phyloP scores from a whole-genome alignment of 345 rosid genomes.

The Durio zibethinus region DNA sequence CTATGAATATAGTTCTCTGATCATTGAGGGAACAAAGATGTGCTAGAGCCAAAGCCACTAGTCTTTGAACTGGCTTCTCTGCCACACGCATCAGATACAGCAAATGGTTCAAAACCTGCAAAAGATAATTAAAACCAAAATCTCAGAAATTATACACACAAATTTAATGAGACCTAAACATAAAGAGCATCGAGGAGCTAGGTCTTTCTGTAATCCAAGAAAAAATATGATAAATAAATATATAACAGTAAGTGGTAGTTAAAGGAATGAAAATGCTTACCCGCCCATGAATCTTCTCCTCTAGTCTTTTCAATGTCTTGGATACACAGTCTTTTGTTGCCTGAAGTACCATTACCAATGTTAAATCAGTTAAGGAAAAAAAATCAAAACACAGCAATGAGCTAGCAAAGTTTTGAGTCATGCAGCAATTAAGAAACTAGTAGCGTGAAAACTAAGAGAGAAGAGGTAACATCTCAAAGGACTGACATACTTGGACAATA shows the following conservation, averaged over 20 bases:
- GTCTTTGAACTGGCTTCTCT: constrained; percentile 80
- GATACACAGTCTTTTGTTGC: constrained; percentile 98
- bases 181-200: neutral
- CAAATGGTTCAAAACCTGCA: constrained; percentile 85
- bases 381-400: constrained; percentile 1
- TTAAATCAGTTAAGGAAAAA: constrained; percentile 18
- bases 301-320: constrained; percentile 91
- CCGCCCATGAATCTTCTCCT: constrained; percentile 94
- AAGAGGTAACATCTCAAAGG: constrained; percentile 9
- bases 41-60: constrained; percentile 90
- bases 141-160: constrained; percentile 6
- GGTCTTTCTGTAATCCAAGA: neutral
- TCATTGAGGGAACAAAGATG: constrained; percentile 92
- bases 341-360: constrained; percentile 36
- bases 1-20: constrained; percentile 78
- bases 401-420: constrained; percentile 10
- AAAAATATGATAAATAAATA: neutral
- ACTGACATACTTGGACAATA: constrained; percentile 71
- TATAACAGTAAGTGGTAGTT: neutral
- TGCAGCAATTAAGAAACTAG: constrained; percentile 3
- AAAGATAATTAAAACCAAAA: constrained; percentile 17
- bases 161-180: constrained; percentile 3
- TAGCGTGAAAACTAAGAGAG: neutral
- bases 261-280: constrained; percentile 44
- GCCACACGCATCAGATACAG: constrained; percentile 80